Evolutionary conservation across 163 green algal genomes (phyloP).

Genomic region (Chlorella variabilis): DNA sequence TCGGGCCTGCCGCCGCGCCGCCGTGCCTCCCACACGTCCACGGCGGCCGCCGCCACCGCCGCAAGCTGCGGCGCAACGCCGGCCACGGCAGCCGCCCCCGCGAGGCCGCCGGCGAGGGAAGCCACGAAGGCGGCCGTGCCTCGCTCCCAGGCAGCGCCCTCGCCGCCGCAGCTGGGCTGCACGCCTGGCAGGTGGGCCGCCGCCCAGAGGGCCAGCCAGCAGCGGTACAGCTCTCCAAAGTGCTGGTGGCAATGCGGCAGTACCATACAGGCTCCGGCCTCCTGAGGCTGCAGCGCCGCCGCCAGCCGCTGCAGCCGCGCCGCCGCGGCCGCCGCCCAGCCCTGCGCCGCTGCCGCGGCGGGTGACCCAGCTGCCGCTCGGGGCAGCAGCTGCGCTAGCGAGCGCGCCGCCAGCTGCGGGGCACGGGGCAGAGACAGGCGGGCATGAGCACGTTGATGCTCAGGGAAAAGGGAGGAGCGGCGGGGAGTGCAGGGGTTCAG

Average conservation of each 20-base stretch:
- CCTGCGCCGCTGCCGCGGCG: constrained; percentile 10
- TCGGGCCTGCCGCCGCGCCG: not conserved
- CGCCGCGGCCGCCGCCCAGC: constrained; percentile 25
- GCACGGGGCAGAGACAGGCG: not conserved
- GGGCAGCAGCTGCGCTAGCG: not conserved
- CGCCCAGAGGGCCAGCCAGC: constrained; percentile 26
- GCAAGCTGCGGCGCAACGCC: not conserved
- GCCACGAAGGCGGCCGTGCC: not conserved
- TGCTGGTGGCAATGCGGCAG: not conserved
- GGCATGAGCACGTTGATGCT: not conserved
- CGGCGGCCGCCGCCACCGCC: not conserved
- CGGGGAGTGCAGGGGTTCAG: too few species aligned
- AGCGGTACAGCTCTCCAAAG: not conserved
- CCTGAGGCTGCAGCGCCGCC: not conserved
- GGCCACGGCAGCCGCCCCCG: not conserved
- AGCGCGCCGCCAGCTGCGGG: constrained; percentile 14
- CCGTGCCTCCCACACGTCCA: too few species aligned
- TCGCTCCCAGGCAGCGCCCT: not conserved
- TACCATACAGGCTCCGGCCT: not conserved
- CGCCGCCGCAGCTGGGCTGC: too few species aligned
- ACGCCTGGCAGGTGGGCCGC: not conserved
- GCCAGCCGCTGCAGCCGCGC: constrained; percentile 9
- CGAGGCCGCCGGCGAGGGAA: not conserved
- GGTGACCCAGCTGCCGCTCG: not conserved
- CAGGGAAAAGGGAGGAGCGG: too few species aligned